A percentile compares a stretch with the other conserved stretches of the same genome.
phyloP scores from a whole-genome alignment of 805 yeast genomes.

The Komagataella ulmi region DNA sequence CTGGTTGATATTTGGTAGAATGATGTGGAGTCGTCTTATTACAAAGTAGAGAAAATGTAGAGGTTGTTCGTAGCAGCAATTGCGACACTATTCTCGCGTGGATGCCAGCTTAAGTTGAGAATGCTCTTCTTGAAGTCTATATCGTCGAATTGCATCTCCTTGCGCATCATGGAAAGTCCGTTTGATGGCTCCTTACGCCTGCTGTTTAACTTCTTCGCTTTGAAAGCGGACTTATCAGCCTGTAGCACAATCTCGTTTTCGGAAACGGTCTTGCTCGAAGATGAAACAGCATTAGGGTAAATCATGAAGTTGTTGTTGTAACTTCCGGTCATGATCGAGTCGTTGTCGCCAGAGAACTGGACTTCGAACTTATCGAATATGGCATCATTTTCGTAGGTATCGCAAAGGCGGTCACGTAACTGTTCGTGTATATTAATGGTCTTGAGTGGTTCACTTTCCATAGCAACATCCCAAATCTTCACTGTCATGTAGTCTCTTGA shows the following conservation, averaged over 20 bases:
- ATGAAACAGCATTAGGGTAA: constrained; percentile 67
- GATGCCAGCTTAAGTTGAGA: constrained; percentile 97
- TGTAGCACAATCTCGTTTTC: constrained; percentile 70
- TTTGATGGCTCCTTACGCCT: constrained; percentile 18
- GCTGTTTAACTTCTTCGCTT: constrained; percentile 53
- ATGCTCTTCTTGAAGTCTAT: constrained; percentile 93
- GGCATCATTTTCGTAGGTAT: constrained; percentile 96
- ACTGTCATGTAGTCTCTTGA: constrained; percentile 95
- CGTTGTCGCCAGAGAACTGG: constrained; percentile 85
- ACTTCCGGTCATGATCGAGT: constrained; percentile 90
- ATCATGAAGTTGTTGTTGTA: constrained; percentile 96
- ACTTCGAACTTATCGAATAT: constrained; percentile 98
- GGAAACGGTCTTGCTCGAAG: constrained; percentile 13
- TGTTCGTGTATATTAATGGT: constrained; percentile 95
- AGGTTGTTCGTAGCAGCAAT: constrained; percentile 96
- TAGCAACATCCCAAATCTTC: constrained; percentile 94
- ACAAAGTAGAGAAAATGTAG: constrained; percentile 69
- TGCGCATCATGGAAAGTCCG: constrained; percentile 27
- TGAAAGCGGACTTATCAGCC: constrained; percentile 96
- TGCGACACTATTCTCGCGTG: constrained; percentile 90
- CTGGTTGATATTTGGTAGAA: background rate
- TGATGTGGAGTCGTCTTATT: constrained; percentile 7
- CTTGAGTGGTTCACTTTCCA: constrained; percentile 91
- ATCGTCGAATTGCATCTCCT: constrained; percentile 59
- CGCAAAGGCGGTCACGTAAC: constrained; percentile 84